Percentiles rank a stretch among this genome's conserved stretches.
These are phyloP conservation scores for Chlorella sp. DNA, from an alignment of 139 green algal species.

Conservation along the genomic window DNA sequence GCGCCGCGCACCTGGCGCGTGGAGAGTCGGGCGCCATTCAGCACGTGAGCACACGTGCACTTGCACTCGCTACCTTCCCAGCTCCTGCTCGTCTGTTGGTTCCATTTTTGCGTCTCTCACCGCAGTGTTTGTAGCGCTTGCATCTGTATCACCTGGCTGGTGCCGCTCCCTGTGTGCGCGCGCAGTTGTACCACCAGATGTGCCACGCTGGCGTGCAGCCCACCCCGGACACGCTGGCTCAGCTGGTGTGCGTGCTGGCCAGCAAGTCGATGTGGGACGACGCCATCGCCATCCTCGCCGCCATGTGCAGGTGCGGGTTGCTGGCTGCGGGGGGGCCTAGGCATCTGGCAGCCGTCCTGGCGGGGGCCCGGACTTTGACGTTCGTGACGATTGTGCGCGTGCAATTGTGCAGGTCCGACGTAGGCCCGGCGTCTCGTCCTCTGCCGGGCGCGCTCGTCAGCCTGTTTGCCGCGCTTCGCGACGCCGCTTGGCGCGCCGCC, in stretches of 20 bases:
- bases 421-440: no score
- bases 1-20: conserved; percentile 42
- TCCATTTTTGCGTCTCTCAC: not conserved
- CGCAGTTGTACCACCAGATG: conserved; percentile 29
- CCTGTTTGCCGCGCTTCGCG: not conserved
- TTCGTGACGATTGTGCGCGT: no score
- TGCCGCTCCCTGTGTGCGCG: not conserved
- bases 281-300: conserved; percentile 5
- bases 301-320: conserved; percentile 7
- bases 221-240: conserved; percentile 15
- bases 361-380: no score
- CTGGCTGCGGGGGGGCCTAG: no score
- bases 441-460: not conserved
- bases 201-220: conserved; percentile 21
- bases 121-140: not conserved
- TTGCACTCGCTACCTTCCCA: not conserved
- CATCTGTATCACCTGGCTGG: not conserved
- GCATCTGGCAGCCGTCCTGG: no score
- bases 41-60: not conserved
- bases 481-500: not conserved
- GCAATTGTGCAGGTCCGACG: no score
- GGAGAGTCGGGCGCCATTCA: conserved; percentile 4
- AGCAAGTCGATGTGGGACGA: conserved; percentile 22
- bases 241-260: conserved; percentile 25
- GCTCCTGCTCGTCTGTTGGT: not conserved